Conservation (phyloP, 2,329 filamentous ascomycete genomes). For the Fusarium lateritium region DNA sequence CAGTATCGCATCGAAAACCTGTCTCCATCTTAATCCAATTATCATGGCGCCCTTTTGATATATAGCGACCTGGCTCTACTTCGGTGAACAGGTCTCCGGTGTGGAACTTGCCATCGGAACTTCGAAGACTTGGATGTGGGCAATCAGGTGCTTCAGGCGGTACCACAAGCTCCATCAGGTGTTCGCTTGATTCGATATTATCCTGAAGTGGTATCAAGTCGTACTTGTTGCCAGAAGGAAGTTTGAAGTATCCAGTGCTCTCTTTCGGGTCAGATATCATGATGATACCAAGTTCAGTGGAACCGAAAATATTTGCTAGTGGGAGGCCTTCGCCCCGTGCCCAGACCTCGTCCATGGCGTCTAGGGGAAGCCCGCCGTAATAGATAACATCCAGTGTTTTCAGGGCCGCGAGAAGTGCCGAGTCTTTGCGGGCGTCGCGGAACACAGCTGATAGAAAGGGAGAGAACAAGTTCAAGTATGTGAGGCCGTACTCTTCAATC, state of each 20-base stretch:
- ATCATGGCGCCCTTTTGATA: constrained; percentile 39
- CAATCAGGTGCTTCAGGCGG: constrained; percentile 34
- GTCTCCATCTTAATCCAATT: constrained; percentile 50
- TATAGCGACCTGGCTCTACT: constrained; percentile 29
- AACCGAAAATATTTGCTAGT: constrained; percentile 25
- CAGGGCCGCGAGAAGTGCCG: constrained; percentile 18
- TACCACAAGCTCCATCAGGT: constrained; percentile 31
- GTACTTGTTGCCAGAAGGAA: neutral
- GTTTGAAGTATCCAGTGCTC: constrained; percentile 3
- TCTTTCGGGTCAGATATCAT: constrained; percentile 3
- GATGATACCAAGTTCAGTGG: constrained; percentile 28
- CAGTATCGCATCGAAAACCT: constrained; percentile 39
- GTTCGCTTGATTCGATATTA: neutral
- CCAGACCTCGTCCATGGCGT: constrained; percentile 27
- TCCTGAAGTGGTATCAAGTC: constrained; percentile 28
- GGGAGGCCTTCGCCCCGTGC: constrained; percentile 18
- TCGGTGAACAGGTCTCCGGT: constrained; percentile 47
- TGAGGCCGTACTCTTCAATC: constrained; percentile 21
- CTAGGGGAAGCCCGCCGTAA: constrained; percentile 13
- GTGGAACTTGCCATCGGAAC: constrained; percentile 41
- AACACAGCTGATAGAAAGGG: constrained; percentile 20
- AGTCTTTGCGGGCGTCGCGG: constrained; percentile 22
- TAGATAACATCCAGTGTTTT: constrained; percentile 13
- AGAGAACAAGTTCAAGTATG: constrained; percentile 20
- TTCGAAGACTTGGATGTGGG: constrained; percentile 15